Conservation (phyloP, 1,284 basidiomycete genomes). For the Tetrapyrgos nigripes region DNA sequence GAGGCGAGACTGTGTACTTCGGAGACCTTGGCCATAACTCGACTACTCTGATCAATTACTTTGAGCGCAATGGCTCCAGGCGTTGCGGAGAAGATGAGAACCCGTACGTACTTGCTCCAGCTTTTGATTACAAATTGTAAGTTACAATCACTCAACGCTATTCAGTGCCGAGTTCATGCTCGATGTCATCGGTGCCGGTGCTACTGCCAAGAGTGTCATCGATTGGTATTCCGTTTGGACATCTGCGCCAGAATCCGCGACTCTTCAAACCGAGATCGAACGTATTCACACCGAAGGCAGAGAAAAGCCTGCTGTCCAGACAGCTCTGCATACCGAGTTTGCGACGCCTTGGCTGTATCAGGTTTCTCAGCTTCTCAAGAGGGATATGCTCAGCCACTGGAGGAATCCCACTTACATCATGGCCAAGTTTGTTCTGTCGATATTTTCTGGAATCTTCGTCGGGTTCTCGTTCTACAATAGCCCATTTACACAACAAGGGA, state of each 20-base stretch:
- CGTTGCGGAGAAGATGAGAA: too few relatives aligned
- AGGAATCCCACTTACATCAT: slow-evolving; percentile 73
- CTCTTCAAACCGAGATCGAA: slow-evolving; percentile 47
- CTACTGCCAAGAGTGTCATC: slow-evolving; percentile 63
- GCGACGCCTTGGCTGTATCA: slow-evolving; percentile 57
- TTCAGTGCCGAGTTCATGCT: slow-evolving; percentile 69
- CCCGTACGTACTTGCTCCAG: too few relatives aligned
- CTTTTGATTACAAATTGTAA: too few relatives aligned
- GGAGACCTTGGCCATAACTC: slow-evolving; percentile 80
- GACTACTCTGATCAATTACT: slow-evolving; percentile 68
- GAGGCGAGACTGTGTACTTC: slow-evolving; percentile 81
- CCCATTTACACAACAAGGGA: slow-evolving; percentile 70
- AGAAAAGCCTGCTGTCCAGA: slow-evolving; percentile 36
- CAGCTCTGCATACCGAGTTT: slow-evolving; percentile 53
- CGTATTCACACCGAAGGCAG: slow-evolving; percentile 44
- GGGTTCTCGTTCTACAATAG: slow-evolving; percentile 74
- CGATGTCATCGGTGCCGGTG: slow-evolving; percentile 80
- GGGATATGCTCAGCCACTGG: slow-evolving; percentile 48
- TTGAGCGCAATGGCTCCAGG: slow-evolving; percentile 66
- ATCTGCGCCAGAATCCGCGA: slow-evolving; percentile 53
- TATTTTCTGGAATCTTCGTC: slow-evolving; percentile 65
- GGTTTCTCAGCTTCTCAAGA: slow-evolving; percentile 46
- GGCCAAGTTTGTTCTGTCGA: slow-evolving; percentile 72
- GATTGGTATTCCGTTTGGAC: slow-evolving; percentile 85
- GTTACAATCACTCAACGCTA: slow-evolving; percentile 56